Percentiles rank a stretch among this genome's conserved stretches.
Evolutionary conservation across 768 basidiomycete genomes (phyloP).

Genomic region (Naganishia antarctica): DNA sequence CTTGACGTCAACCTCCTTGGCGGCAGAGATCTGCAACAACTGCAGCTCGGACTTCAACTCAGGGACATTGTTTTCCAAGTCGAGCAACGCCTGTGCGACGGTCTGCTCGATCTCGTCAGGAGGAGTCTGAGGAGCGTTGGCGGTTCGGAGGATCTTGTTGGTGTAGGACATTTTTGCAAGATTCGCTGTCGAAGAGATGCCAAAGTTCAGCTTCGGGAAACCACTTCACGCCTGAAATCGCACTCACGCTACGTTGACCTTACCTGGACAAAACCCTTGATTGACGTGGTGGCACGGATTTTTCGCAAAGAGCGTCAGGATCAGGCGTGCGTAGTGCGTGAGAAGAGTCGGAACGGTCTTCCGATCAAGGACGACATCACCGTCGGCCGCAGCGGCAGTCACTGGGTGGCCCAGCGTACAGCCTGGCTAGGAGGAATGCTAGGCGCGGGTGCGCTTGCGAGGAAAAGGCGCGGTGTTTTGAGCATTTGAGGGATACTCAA

Average conservation of each 20-base stretch:
- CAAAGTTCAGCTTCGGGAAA: neutral
- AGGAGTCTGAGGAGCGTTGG: constrained; percentile 84
- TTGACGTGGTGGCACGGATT: constrained; percentile 19
- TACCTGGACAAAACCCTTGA: constrained; percentile 10
- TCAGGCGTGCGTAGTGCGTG: neutral
- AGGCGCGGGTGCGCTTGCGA: neutral
- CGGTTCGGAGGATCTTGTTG: constrained; percentile 86
- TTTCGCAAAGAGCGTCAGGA: constrained; percentile 18
- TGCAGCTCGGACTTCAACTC: constrained; percentile 97
- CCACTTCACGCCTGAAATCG: neutral
- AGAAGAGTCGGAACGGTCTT: neutral
- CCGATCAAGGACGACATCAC: neutral
- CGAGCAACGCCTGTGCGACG: constrained; percentile 89
- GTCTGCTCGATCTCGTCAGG: constrained; percentile 96
- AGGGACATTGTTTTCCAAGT: constrained; percentile 96
- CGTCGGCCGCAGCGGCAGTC: neutral
- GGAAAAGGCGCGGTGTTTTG: no score
- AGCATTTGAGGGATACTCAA: no score
- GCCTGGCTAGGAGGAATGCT: neutral
- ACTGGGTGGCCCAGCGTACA: neutral
- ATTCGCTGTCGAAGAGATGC: neutral
- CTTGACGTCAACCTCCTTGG: constrained; percentile 97
- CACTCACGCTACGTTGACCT: constrained; percentile 17
- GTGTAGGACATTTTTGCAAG: constrained; percentile 35
- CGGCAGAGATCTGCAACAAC: constrained; percentile 92